phyloP scores from a whole-genome alignment of 2,329 filamentous ascomycete species.

The Trichoderma sp. region DNA sequence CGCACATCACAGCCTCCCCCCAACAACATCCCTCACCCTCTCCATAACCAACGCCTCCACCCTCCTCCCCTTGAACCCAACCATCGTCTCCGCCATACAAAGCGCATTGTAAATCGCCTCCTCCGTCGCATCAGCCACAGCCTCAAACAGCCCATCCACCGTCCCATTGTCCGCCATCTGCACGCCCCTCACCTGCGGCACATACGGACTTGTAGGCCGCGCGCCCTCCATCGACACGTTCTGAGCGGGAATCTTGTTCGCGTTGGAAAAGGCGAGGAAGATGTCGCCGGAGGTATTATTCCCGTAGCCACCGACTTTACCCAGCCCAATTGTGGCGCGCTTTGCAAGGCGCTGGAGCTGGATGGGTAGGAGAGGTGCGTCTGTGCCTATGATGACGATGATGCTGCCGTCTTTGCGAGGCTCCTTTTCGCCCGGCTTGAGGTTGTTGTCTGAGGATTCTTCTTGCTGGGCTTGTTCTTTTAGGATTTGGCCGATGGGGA shows the following conservation, averaged over 20 bases:
- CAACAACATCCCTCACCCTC: conserved; percentile 50
- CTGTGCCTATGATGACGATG: conserved; percentile 41
- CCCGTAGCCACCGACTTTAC: conserved; percentile 62
- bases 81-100: conserved; percentile 62
- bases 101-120: conserved; percentile 68
- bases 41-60: conserved; percentile 55
- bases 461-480: conserved; percentile 45
- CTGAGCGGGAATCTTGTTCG: conserved; percentile 50
- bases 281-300: conserved; percentile 66
- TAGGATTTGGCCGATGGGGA: conserved; percentile 63
- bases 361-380: conserved; percentile 39
- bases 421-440: conserved; percentile 32
- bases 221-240: conserved; percentile 26
- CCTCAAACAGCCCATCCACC: conserved; percentile 64
- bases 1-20: conserved; percentile 36
- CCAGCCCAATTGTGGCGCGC: conserved; percentile 63
- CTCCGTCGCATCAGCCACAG: conserved; percentile 63
- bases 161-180: conserved; percentile 55
- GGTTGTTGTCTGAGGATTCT: conserved; percentile 1
- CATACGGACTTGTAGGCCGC: neutral
- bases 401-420: conserved; percentile 42
- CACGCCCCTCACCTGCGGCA: conserved; percentile 13
- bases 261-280: conserved; percentile 68
- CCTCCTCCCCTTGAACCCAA: conserved; percentile 52
- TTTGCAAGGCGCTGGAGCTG: conserved; percentile 55